Conservation (phyloP, 179 eudicot genomes). For the Dionaea muscipula region DNA sequence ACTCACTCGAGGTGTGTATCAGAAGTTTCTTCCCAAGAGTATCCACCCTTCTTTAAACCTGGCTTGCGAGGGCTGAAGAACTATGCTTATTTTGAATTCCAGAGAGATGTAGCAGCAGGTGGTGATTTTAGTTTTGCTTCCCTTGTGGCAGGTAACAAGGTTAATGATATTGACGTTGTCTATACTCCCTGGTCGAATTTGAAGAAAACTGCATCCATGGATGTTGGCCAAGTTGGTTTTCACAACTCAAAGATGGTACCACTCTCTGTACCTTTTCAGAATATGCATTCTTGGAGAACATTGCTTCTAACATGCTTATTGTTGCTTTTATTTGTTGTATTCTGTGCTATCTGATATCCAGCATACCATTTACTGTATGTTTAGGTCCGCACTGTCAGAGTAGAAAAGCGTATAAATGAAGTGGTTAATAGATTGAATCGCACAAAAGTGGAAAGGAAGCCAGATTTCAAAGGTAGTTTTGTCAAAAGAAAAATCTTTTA, state of each 20-base stretch:
- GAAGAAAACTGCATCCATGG: conserved; percentile 97
- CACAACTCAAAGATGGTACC: conserved; percentile 64
- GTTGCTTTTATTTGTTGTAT: neutral
- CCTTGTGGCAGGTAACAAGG: conserved; percentile 66
- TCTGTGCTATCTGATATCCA: neutral
- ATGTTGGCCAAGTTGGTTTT: conserved; percentile 99
- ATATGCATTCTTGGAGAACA: neutral
- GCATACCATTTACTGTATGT: conserved; percentile 1
- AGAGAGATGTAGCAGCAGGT: neutral
- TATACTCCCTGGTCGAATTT: conserved; percentile 94
- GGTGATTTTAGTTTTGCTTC: neutral
- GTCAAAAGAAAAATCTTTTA: neutral
- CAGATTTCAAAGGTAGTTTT: conserved; percentile 70
- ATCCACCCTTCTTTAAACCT: no score
- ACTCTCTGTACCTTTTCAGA: conserved; percentile 12
- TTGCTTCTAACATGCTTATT: neutral
- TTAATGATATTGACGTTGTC: conserved; percentile 88
- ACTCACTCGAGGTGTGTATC: no score
- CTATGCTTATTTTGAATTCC: neutral
- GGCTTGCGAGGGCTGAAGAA: neutral
- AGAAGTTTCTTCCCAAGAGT: no score
- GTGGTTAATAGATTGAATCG: conserved; percentile 77
- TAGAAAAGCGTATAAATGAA: conserved; percentile 92
- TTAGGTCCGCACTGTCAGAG: conserved; percentile 89
- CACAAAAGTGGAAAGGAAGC: conserved; percentile 84